Evolutionary conservation across 2,329 filamentous ascomycete species (phyloP).

Genomic region (Paecilomyces sp.): DNA sequence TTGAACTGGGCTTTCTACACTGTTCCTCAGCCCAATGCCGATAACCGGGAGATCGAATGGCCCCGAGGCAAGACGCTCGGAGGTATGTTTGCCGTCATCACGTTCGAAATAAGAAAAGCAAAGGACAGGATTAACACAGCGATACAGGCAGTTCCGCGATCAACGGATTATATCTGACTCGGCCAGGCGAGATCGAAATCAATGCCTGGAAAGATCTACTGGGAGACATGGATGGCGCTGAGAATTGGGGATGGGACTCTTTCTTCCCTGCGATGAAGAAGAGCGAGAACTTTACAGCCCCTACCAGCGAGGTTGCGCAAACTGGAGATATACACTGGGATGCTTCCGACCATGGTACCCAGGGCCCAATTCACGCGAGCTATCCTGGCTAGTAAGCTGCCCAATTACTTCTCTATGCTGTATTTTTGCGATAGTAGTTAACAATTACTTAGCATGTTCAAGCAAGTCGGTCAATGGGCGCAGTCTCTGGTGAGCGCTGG

Average conservation of each 20-base stretch:
- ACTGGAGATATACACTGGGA: constrained; percentile 19
- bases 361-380: constrained; percentile 17
- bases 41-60: constrained; percentile 23
- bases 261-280: constrained; percentile 28
- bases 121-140: neutral
- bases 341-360: constrained; percentile 12
- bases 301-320: constrained; percentile 11
- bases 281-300: constrained; percentile 17
- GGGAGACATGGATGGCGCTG: constrained; percentile 26
- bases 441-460: constrained; percentile 17
- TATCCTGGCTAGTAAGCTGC: constrained; percentile 19
- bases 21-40: constrained; percentile 18
- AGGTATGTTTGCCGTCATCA: constrained; percentile 12
- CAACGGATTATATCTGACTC: constrained; percentile 28
- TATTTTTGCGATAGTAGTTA: constrained; percentile 1
- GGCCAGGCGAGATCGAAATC: constrained; percentile 24
- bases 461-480: constrained; percentile 19
- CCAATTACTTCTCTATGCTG: neutral
- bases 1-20: constrained; percentile 28
- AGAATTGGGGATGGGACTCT: constrained; percentile 28
- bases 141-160: constrained; percentile 26
- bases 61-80: constrained; percentile 28
- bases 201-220: constrained; percentile 26
- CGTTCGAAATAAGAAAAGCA: neutral
- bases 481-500: constrained; percentile 15